Base-by-base conservation (phyloP, 208 protist genomes). In the Trypanosoma platydactyli region DNA sequence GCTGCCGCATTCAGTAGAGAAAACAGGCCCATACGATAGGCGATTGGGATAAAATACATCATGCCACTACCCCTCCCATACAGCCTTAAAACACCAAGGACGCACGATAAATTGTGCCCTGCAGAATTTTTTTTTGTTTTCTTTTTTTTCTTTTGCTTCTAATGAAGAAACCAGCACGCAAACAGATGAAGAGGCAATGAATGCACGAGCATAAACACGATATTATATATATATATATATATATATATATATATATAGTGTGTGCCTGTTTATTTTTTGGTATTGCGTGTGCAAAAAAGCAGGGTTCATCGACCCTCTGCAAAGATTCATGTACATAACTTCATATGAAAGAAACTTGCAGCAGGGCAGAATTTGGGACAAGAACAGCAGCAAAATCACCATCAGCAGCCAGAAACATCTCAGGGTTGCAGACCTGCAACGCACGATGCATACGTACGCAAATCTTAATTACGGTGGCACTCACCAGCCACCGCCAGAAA, bases 1-100 rank as follows among this genome's bases (percentile, higher is more conserved):
- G 68, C 82, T 33, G 64, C 68, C 13, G 79, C 80, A 67, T 94
- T 94, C 9, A 89, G 54, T 3, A 77, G 29, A 5, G 88, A 80
- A 63, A 94, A 94, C 2, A 79, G 46, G 18, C 65, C 59, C 0
- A 74, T 78, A 15, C 80, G 72, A 20, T 86, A 77, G 1, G 67
- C 56, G 41, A 89, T 88, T 0, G 88, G 80, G 27, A 94, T 73
- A 56, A 60, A 73, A 18, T 52, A 51, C 63, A 70, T 80, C 25
- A 48, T 16, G n/a, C 13, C 12, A 22, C 44, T 4, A 16, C 12
- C 44, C 44, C n/a, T 48, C 18, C 12, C 44, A 16, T 48, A 16
- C 44, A 48, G 44, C 44, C 44, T 16, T 12, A 3, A 22, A 48
- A n/a, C 44, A 48, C 44, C 44, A 16, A 48, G 44, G 13, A 12